Conservation (phyloP, 2,329 filamentous ascomycete genomes). For the Pseudopyricularia javanii region DNA sequence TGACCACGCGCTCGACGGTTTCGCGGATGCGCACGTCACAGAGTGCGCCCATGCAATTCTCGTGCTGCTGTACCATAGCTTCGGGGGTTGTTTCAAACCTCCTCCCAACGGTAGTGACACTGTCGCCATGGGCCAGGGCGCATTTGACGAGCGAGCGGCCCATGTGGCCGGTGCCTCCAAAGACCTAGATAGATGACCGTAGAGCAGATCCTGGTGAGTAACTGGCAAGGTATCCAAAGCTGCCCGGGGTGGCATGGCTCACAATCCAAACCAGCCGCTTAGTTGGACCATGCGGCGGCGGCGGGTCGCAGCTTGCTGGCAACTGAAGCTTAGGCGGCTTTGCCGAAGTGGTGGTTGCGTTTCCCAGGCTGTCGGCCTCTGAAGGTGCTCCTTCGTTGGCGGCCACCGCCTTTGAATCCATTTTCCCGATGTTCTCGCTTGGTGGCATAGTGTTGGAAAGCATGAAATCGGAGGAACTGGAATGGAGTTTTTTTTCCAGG, state of each 20-base stretch:
- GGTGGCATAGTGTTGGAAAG: not conserved
- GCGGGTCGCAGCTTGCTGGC: constrained; percentile 78
- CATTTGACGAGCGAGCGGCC: constrained; percentile 79
- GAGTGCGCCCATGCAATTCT: constrained; percentile 65
- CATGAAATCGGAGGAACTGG: not conserved
- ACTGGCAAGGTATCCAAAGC: constrained; percentile 3
- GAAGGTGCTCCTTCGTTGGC: not conserved
- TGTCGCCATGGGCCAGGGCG: constrained; percentile 68
- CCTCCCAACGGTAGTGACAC: constrained; percentile 76
- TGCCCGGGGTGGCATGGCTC: constrained; percentile 19
- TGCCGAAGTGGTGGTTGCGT: not conserved
- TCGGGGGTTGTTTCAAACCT: constrained; percentile 63
- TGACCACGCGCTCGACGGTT: constrained; percentile 62
- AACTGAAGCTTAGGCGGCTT: constrained; percentile 35
- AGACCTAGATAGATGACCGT: constrained; percentile 44
- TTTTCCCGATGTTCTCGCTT: not conserved
- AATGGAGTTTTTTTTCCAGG: not conserved
- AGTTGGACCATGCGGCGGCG: constrained; percentile 53
- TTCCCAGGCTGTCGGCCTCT: constrained; percentile 1
- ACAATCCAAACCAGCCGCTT: constrained; percentile 84
- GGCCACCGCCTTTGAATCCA: not conserved
- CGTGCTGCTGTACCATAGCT: constrained; percentile 59
- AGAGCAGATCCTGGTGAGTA: constrained; percentile 1
- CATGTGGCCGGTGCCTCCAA: constrained; percentile 95
- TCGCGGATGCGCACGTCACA: constrained; percentile 80